Evolutionary conservation across 1,139 yeast genomes (phyloP).

Genomic region (Suhomyces maxii): DNA sequence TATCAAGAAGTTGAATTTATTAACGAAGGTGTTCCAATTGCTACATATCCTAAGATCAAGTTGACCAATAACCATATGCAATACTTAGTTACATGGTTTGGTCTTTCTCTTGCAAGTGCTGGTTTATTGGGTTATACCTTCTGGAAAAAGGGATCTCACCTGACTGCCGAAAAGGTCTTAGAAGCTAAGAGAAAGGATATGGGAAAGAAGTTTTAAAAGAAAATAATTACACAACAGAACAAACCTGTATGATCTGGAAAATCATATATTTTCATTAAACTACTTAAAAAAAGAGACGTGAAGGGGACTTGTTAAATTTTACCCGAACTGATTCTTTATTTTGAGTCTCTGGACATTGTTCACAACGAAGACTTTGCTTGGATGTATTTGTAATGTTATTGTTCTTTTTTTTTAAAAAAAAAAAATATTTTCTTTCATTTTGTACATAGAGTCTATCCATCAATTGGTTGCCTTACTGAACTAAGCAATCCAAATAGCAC

Average conservation of each 20-base stretch:
- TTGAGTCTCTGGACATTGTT: too few species aligned
- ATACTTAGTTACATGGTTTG: constrained; percentile 94
- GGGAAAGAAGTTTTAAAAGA: constrained; percentile 23
- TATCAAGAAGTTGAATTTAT: constrained; percentile 54
- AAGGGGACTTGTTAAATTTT: too few species aligned
- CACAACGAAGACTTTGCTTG: too few species aligned
- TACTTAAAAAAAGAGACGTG: too few species aligned
- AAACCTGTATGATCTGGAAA: too few species aligned
- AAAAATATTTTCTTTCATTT: background rate
- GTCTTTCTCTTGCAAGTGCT: constrained; percentile 70
- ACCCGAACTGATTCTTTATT: too few species aligned
- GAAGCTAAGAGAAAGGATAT: constrained; percentile 44
- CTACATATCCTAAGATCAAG: constrained; percentile 74
- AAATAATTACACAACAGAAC: too few species aligned
- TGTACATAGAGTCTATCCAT: constrained; percentile 1
- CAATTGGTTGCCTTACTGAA: constrained; percentile 9
- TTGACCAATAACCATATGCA: constrained; percentile 89
- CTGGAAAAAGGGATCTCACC: constrained; percentile 31
- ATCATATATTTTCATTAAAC: too few species aligned
- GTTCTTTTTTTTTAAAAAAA: too few species aligned
- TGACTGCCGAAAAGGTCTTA: constrained; percentile 42
- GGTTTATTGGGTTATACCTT: constrained; percentile 51
- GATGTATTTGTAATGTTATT: too few species aligned
- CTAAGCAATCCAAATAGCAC: constrained; percentile 44
- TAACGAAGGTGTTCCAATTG: constrained; percentile 87